These are phyloP conservation scores for Dactylonectria macrodidyma DNA, from an alignment of 2,329 filamentous ascomycete genomes.

Conservation along the genomic window DNA sequence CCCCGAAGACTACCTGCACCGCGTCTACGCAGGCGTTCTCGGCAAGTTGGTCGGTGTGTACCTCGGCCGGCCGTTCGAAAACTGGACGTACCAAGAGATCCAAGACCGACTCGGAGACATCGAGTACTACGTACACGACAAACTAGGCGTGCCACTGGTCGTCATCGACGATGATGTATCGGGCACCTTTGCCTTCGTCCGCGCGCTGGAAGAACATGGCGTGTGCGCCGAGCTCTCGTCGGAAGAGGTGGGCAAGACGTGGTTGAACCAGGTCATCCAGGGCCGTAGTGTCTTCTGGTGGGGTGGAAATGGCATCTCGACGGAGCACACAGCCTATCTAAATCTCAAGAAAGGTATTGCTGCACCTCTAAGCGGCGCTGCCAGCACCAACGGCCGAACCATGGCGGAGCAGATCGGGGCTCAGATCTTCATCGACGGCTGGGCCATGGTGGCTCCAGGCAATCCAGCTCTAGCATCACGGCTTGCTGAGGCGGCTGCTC, in stretches of 20 bases:
- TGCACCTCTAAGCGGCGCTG: conserved; percentile 17
- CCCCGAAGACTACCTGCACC: conserved; percentile 23
- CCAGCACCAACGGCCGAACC: conserved; percentile 13
- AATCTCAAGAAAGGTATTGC: conserved; percentile 24
- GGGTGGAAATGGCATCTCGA: conserved; percentile 26
- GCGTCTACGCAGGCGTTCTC: conserved; percentile 27
- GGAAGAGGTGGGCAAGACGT: conserved; percentile 26
- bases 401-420: conserved; percentile 41
- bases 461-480: conserved; percentile 49
- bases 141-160: conserved; percentile 20
- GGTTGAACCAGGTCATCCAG: conserved; percentile 27
- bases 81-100: conserved; percentile 26
- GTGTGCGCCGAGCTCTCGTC: conserved; percentile 17
- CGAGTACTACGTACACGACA: conserved; percentile 26
- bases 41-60: conserved; percentile 29
- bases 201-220: conserved; percentile 24
- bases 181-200: conserved; percentile 26
- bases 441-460: conserved; percentile 52
- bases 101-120: conserved; percentile 20
- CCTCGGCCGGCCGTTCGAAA: conserved; percentile 24
- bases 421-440: conserved; percentile 58
- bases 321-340: conserved; percentile 22
- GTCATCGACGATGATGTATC: conserved; percentile 28
- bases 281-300: conserved; percentile 22
- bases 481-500: conserved; percentile 51